phyloP scores from a whole-genome alignment of 1,284 basidiomycete species.

The Fomes fomentarius region DNA sequence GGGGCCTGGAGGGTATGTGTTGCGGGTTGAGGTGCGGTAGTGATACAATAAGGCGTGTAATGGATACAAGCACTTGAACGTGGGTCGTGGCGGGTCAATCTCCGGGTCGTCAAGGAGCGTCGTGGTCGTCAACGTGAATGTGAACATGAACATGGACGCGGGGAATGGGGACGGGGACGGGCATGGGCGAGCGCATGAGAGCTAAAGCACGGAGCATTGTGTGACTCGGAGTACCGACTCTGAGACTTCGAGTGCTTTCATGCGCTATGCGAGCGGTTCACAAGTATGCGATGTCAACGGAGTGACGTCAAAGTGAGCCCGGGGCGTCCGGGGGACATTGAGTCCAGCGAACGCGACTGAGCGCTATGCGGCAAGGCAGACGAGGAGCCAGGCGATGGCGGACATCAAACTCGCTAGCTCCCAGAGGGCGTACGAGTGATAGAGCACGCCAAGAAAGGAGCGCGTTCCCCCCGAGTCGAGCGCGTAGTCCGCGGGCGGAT shows the following conservation, averaged over 20 bases:
- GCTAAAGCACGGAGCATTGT: no score
- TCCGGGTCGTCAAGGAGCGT: conserved; percentile 2
- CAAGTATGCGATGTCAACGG: no score
- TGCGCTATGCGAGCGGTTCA: no score
- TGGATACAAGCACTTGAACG: conserved; percentile 6
- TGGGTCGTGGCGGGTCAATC: background rate
- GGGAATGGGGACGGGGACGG: background rate
- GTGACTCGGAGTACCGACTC: no score
- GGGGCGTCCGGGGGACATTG: no score
- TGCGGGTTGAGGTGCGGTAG: background rate
- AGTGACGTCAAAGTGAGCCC: no score
- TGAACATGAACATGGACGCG: background rate
- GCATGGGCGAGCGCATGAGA: background rate
- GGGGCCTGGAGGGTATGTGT: no score
- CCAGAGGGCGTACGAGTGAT: conserved; percentile 18
- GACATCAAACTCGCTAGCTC: conserved; percentile 20
- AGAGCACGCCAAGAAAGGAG: conserved; percentile 9
- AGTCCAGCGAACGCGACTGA: no score
- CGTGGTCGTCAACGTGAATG: background rate
- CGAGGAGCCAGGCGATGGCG: conserved; percentile 21
- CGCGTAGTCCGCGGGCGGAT: background rate
- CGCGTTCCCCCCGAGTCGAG: background rate
- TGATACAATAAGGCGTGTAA: background rate
- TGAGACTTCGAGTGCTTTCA: no score
- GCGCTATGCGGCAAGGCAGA: conserved; percentile 18